Percentiles rank a stretch among this genome's conserved stretches.
Conservation (phyloP, 257 asterid genomes). For the Knoxia roxburghii region DNA sequence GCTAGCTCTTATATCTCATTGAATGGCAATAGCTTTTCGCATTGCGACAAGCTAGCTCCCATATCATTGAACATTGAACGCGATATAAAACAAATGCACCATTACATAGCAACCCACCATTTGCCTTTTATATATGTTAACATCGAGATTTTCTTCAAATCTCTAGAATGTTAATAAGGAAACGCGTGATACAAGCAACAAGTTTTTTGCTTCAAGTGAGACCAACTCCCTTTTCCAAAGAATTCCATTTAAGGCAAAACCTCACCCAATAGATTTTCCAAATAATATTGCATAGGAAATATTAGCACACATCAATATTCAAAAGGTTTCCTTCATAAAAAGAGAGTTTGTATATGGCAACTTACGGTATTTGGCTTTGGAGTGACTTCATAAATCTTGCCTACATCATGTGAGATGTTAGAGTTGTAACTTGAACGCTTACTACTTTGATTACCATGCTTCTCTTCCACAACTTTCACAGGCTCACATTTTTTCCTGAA, state of each 20-base stretch:
- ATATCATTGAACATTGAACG: too few relatives aligned
- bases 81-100: too few relatives aligned
- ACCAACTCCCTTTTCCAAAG: too few relatives aligned
- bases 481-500: not conserved
- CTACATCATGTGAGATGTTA: conserved; percentile 5
- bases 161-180: not conserved
- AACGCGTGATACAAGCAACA: not conserved
- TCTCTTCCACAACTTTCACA: not conserved
- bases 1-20: too few relatives aligned
- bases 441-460: not conserved
- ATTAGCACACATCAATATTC: not conserved
- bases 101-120: not conserved
- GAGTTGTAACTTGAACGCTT: not conserved
- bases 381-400: conserved; percentile 48
- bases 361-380: conserved; percentile 70
- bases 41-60: too few relatives aligned
- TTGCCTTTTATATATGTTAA: too few relatives aligned
- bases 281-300: not conserved
- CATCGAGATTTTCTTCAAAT: not conserved
- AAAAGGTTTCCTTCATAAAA: conserved; percentile 16
- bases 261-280: not conserved
- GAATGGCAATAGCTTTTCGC: too few relatives aligned
- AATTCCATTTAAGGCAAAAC: not conserved
- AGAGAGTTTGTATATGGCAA: conserved; percentile 28
- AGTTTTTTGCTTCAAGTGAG: not conserved